Evolutionary conservation across 352 stramenopile genomes (phyloP), one percentile per base, ranked within the genome.

Genomic region (Globisporangium orthogonon): DNA sequence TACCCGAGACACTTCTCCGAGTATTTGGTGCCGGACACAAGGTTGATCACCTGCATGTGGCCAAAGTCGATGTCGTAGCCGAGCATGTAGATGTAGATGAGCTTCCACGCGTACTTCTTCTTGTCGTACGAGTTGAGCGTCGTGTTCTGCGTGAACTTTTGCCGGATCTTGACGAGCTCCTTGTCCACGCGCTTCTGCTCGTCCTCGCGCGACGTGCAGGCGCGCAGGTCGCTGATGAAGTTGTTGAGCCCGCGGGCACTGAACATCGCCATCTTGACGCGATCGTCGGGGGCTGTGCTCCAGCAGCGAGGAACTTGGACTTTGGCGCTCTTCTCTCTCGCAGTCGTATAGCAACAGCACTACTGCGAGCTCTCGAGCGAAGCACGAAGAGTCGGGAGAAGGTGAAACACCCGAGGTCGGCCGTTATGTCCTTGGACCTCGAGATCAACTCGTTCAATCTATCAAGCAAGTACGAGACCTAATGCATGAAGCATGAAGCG

Each of bases 61-160:
- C 97, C 97, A 85, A 99, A 99, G 71, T 99, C 95, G 54, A 99
- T 96, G 73, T 99, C 96, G 72, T 99, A 99, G 57, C 97, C 97
- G 50, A 99, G 73, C 76, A 99, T 98, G 74, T 97, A 98, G 73
- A 99, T 99, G 77, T 99, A 99, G 30, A 99, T 97, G 58, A 99
- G 77, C 79, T 99, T 99, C 96, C 96, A 99, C 50, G 98, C 94
- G 74, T 99, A 99, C 74, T 99, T 99, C 70, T 99, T 99, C 56
- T 96, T 87, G 71, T 98, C 91, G 71, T 99, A 98, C 45, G 87
- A 95, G 61, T 91, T 95, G 37, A 99, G 73, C 40, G 67, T 57
- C 37, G 76, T 73, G 15, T 71, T 78, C 50, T 90, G 83, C 52
- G 91, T 97, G 74, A 99, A 99, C 66, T 98, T 98, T 61, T 97